Conservation (phyloP, 2,329 filamentous ascomycete genomes). For the Dryadomyces quercus-mongolicae region DNA sequence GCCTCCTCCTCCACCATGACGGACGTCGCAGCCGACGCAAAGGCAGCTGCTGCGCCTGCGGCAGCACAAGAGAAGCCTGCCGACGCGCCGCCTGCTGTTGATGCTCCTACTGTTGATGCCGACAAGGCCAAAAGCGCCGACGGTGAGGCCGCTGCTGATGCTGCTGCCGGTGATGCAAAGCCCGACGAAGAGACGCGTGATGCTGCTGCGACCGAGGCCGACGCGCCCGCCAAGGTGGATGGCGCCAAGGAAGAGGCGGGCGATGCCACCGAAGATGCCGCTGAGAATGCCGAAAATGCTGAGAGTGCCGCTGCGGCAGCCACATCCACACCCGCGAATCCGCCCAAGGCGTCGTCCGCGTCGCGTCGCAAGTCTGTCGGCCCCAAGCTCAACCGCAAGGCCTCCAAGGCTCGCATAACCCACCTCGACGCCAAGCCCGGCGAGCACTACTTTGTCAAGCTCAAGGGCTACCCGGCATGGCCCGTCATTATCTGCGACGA, state of each 20-base stretch:
- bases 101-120: not conserved
- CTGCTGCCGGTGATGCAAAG: not conserved
- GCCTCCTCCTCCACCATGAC: conserved; percentile 4
- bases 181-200: not conserved
- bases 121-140: not conserved
- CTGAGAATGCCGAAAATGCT: not conserved
- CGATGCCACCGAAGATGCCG: conserved; percentile 23
- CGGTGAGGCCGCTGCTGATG: not conserved
- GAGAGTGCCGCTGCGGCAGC: conserved; percentile 12
- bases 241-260: conserved; percentile 55
- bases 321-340: conserved; percentile 13
- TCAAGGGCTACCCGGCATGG: conserved; percentile 93
- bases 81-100: not conserved
- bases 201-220: conserved; percentile 14
- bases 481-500: conserved; percentile 90
- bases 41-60: conserved; percentile 1
- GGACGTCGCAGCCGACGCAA: conserved; percentile 8
- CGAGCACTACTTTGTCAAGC: conserved; percentile 81
- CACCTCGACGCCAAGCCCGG: conserved; percentile 78
- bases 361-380: conserved; percentile 61
- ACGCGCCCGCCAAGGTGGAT: conserved; percentile 12
- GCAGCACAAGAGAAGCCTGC: conserved; percentile 4
- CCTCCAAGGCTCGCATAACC: conserved; percentile 57
- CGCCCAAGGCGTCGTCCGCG: no score
- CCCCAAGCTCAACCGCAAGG: conserved; percentile 80